A percentile compares a stretch with the other conserved stretches of the same genome.
Evolutionary conservation across 371 early-diverging fungal species (phyloP).

Genomic region (Lichtheimia ramosa): DNA sequence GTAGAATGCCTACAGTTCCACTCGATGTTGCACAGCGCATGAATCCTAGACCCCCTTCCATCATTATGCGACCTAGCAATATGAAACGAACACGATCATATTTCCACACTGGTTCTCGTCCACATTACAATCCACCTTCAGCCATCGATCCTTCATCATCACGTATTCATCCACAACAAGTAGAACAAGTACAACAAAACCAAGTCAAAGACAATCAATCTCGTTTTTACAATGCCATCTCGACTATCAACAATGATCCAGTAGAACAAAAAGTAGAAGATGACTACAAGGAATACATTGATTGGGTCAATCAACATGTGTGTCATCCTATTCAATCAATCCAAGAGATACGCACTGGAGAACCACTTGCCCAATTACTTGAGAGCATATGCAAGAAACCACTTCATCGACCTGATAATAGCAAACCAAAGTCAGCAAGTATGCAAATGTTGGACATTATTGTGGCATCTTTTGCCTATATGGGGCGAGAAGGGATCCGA

Average conservation of each 20-base stretch:
- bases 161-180: not conserved
- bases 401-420: constrained; percentile 25
- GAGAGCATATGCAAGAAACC: constrained; percentile 48
- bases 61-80: constrained; percentile 25
- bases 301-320: constrained; percentile 57
- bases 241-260: not conserved
- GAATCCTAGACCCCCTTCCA: constrained; percentile 67
- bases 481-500: constrained; percentile 56
- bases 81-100: constrained; percentile 1
- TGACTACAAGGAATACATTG: constrained; percentile 27
- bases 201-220: not conserved
- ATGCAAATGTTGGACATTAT: constrained; percentile 53
- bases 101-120: not conserved
- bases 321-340: constrained; percentile 14
- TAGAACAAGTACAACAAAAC: not conserved
- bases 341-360: constrained; percentile 41
- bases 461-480: constrained; percentile 57
- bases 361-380: constrained; percentile 46
- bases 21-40: constrained; percentile 60
- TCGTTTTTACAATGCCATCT: not conserved
- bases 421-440: constrained; percentile 7
- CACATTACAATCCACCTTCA: not conserved
- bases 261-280: not conserved
- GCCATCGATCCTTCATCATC: not conserved
- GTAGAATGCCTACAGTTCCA: constrained; percentile 62